phyloP scores from a whole-genome alignment of 2,329 filamentous ascomycete genomes.

The Cladosporium sp. region DNA sequence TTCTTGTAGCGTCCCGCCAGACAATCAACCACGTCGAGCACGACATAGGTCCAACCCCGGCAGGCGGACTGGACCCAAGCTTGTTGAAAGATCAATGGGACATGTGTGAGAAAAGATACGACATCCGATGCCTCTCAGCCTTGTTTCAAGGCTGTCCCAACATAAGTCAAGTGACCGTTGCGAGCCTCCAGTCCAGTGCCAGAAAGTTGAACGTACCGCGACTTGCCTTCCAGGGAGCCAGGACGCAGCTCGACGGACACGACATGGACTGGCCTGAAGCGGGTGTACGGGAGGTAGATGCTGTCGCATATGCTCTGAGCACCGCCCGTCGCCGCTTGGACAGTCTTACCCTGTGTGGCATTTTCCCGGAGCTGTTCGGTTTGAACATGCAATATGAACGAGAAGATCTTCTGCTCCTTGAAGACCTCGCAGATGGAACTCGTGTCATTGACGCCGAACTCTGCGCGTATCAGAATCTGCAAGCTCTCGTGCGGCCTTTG shows the following conservation, averaged over 20 bases:
- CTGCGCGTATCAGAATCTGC: not conserved
- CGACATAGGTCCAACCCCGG: too few relatives aligned
- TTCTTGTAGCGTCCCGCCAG: too few relatives aligned
- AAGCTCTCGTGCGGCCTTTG: not conserved
- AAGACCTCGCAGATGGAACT: not conserved
- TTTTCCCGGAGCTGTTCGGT: not conserved
- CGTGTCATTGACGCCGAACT: not conserved
- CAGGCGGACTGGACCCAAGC: too few relatives aligned
- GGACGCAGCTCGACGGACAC: not conserved
- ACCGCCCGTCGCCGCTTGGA: not conserved
- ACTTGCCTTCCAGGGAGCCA: not conserved
- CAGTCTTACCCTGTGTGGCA: not conserved
- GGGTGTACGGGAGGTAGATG: not conserved
- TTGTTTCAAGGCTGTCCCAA: not conserved
- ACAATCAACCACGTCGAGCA: too few relatives aligned
- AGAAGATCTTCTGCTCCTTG: too few relatives aligned
- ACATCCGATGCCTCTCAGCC: not conserved
- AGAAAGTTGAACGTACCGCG: not conserved
- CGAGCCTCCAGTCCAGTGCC: too few relatives aligned
- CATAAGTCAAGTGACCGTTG: not conserved
- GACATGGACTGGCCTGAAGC: not conserved
- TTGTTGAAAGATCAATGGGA: not conserved
- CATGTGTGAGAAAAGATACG: not conserved
- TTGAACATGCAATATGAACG: too few relatives aligned
- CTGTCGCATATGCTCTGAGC: not conserved